Conservation (phyloP, 148 eudicot genomes). For the Polygonum maritimum region DNA sequence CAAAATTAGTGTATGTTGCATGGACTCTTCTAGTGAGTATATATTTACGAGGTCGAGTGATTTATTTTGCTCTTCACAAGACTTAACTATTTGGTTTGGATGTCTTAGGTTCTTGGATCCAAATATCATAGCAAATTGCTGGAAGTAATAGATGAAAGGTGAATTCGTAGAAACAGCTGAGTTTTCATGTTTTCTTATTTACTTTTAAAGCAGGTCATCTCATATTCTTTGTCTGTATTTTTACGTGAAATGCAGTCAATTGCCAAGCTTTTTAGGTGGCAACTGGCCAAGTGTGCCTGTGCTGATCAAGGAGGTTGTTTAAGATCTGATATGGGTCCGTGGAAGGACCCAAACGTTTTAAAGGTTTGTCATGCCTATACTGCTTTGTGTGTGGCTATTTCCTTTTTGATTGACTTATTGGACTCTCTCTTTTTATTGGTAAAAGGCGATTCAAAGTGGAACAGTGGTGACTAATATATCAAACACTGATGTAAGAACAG, state of each 20-base stretch:
- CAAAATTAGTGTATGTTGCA: conserved; percentile 62
- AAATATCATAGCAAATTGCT: conserved; percentile 73
- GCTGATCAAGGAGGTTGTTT: conserved; percentile 69
- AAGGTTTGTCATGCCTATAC: conserved; percentile 31
- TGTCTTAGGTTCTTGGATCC: conserved; percentile 60
- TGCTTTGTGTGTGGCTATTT: neutral
- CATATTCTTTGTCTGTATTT: conserved; percentile 1
- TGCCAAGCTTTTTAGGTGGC: conserved; percentile 84
- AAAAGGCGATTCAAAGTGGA: conserved; percentile 33
- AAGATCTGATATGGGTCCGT: conserved; percentile 80
- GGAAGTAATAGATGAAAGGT: conserved; percentile 72
- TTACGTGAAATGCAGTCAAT: conserved; percentile 38
- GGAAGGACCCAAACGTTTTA: conserved; percentile 58
- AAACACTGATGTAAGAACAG: conserved; percentile 28
- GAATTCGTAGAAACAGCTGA: neutral
- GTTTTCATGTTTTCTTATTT: neutral
- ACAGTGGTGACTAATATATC: conserved; percentile 31
- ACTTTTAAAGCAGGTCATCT: neutral
- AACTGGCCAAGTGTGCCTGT: conserved; percentile 68
- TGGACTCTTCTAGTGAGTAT: neutral
- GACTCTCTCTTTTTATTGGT: neutral
- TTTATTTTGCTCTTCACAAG: neutral
- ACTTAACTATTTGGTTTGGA: neutral
- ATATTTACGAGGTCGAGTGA: neutral
- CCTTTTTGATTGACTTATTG: neutral